phyloP scores from a whole-genome alignment of 225 moss, liverwort and hornwort species.

The Rhytidiadelphus loreus region DNA sequence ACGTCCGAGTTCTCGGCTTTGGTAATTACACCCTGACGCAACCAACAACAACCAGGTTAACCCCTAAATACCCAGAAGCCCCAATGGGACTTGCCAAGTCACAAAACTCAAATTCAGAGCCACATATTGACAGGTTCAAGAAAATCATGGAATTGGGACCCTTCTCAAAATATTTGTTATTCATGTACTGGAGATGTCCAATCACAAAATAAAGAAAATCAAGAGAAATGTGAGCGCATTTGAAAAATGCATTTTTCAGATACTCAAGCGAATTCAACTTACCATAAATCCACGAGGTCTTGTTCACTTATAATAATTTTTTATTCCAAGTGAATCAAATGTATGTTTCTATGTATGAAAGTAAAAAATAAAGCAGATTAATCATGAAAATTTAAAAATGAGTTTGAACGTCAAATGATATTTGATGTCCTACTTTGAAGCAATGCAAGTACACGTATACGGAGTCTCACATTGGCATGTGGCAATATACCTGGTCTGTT shows the following conservation, averaged over 20 bases:
- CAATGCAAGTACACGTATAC: neutral
- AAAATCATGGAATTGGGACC: neutral
- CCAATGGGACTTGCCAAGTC: neutral
- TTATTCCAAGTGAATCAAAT: neutral
- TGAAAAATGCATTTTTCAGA: neutral
- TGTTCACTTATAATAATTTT: neutral
- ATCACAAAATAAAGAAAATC: neutral
- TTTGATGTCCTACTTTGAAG: neutral
- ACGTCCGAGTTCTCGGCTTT: slow-evolving; percentile 34
- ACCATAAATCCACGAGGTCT: neutral
- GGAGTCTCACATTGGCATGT: neutral
- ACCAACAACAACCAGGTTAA: neutral
- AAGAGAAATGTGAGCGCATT: neutral
- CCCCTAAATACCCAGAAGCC: neutral
- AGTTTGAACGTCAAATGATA: neutral
- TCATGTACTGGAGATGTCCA: neutral
- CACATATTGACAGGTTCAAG: neutral
- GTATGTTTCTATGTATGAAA: neutral
- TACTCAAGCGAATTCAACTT: neutral
- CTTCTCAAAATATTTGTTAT: neutral
- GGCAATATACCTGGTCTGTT: slow-evolving; percentile 45
- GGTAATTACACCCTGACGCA: slow-evolving; percentile 54
- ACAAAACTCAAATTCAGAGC: neutral
- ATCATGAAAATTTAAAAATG: neutral
- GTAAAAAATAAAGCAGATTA: neutral